Base-by-base conservation (phyloP, 1,139 yeast genomes). In the Candida dubliniensis region DNA sequence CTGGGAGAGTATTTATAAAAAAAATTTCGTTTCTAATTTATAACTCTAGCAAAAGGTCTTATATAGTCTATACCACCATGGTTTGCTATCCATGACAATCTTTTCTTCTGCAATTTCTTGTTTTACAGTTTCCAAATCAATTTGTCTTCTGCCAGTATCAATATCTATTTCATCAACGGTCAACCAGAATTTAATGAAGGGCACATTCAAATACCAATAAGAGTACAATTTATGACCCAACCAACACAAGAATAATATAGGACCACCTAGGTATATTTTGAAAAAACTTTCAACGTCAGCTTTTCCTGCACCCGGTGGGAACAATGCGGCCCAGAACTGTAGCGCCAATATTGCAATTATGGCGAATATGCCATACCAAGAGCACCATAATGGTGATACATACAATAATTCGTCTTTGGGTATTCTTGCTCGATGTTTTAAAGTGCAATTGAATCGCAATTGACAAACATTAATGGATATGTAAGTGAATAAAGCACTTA, bases 111-210 rank as follows among this genome's bases (percentile, higher is more conserved):
- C 73, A 46, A 66, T 56, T 49, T 67, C 72, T 50, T 67, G 68
- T 48, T 64, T 67, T 44, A 67, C 59, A 7, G 60, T 58, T 44
- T 69, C 73, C 53, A 70, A 61, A 54, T 72, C 73, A 42, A 63
- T 59, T 45, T 69, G 71, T 53, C 73, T 62, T 58, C 77, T 64
- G 30, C 77, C 77, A 9, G 72, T 60, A 46, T 71, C 71, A 25
- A 72, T 59, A 53, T 73, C 75, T 44, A 72, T 70, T 46, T 68
- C 71, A 23, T 59, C 59, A 24, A 65, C 63, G 5, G 58, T 54
- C 40, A 70, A 56, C 52, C 66, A 69, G 12, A 70, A 48, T 40
- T 64, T 61, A 15, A 53, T 49, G 4, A 65, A 45, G n/a, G 69
- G 68, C 11, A 60, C 51, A 5, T 54, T 54, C 55, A 55, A 49